A percentile compares a stretch with the other conserved stretches of the same genome.
phyloP scores from a whole-genome alignment of 768 basidiomycete genomes.

The Lentinula guzmanii region DNA sequence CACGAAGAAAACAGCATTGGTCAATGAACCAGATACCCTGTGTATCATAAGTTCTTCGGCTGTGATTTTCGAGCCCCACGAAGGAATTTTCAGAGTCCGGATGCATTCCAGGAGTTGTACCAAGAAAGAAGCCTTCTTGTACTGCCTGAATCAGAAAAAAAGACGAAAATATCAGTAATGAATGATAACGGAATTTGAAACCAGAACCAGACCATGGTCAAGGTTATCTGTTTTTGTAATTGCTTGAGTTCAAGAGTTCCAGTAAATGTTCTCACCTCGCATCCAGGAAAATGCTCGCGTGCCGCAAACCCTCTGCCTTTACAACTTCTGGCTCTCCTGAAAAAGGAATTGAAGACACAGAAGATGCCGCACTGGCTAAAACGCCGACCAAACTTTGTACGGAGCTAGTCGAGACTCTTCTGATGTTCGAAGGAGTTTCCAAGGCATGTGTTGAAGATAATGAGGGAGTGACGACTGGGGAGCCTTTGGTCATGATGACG shows the following conservation, averaged over 20 bases:
- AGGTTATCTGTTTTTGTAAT: constrained; percentile 26
- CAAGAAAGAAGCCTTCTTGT: constrained; percentile 54
- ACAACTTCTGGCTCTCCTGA: constrained; percentile 34
- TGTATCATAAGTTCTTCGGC: constrained; percentile 51
- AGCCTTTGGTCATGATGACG: constrained; percentile 10
- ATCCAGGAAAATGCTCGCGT: constrained; percentile 50
- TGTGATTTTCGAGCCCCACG: constrained; percentile 49
- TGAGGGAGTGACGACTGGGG: constrained; percentile 12
- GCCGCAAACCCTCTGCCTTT: constrained; percentile 53
- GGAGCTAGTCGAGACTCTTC: constrained; percentile 27
- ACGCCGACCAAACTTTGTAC: constrained; percentile 25
- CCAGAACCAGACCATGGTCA: constrained; percentile 31
- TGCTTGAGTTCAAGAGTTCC: constrained; percentile 22
- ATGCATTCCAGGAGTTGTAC: constrained; percentile 50
- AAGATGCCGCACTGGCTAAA: constrained; percentile 23
- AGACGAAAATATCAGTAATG: constrained; percentile 14
- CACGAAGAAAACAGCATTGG: constrained; percentile 96
- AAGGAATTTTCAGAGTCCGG: constrained; percentile 46
- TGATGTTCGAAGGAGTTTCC: constrained; percentile 11
- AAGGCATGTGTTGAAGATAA: constrained; percentile 10
- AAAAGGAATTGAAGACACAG: constrained; percentile 27
- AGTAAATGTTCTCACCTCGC: constrained; percentile 56
- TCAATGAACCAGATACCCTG: constrained; percentile 88
- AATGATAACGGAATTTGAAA: constrained; percentile 12
- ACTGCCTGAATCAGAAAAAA: constrained; percentile 40